Percentiles rank a stretch among this genome's conserved stretches.
These are phyloP conservation scores for Suillus cothurnatus DNA, from an alignment of 768 basidiomycete genomes.

Conservation along the genomic window DNA sequence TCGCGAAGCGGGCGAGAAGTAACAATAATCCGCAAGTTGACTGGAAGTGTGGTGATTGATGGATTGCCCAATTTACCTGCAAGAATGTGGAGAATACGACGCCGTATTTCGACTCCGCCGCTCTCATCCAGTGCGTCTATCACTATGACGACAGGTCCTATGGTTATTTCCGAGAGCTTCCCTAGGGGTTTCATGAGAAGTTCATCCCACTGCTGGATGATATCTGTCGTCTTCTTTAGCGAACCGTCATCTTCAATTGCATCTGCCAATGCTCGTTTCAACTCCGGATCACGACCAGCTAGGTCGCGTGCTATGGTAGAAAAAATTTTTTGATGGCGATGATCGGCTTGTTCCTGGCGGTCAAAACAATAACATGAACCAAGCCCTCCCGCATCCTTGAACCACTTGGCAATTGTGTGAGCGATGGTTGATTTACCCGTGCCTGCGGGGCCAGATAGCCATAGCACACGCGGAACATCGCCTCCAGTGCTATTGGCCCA, in stretches of 20 bases:
- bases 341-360: slow-evolving; percentile 8
- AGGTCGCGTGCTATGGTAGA: slow-evolving; percentile 10
- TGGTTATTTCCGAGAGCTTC: slow-evolving; percentile 1
- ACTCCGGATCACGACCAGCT: slow-evolving; percentile 2
- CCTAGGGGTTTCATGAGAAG: slow-evolving; percentile 18
- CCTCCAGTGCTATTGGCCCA: slow-evolving; percentile 22
- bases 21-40: slow-evolving; percentile 10
- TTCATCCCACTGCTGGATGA: slow-evolving; percentile 15
- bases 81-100: slow-evolving; percentile 15
- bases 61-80: not conserved
- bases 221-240: not conserved
- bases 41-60: slow-evolving; percentile 6
- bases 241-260: not conserved
- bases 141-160: slow-evolving; percentile 25
- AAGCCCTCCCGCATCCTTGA: slow-evolving; percentile 8
- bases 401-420: slow-evolving; percentile 24
- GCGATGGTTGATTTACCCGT: not conserved
- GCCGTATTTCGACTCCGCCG: slow-evolving; percentile 5
- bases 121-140: slow-evolving; percentile 27
- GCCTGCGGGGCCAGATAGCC: too few species aligned
- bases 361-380: slow-evolving; percentile 6
- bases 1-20: slow-evolving; percentile 4
- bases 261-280: not conserved
- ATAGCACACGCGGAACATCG: not conserved
- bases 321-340: slow-evolving; percentile 15